Conservation (phyloP, 805 yeast species). For the Starmerella lactis-condensi region DNA sequence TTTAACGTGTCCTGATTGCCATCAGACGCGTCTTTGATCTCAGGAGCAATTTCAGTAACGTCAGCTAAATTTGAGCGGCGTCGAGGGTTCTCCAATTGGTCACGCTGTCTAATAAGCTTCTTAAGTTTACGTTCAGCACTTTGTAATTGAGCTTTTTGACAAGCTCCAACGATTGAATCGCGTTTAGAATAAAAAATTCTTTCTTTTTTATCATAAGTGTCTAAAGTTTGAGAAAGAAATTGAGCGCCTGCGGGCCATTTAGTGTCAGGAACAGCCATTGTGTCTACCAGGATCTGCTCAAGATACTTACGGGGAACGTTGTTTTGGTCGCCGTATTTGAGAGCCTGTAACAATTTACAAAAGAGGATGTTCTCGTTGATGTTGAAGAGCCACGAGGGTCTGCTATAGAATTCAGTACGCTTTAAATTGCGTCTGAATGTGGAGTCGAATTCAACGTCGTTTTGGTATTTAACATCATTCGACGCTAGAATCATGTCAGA, state of each 20-base stretch:
- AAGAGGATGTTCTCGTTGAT: conserved; percentile 14
- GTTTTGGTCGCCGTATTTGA: conserved; percentile 13
- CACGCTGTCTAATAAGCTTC: conserved; percentile 4
- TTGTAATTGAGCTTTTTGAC: conserved; percentile 10
- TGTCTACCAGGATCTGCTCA: conserved; percentile 12
- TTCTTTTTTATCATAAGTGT: conserved; percentile 5
- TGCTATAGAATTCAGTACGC: conserved; percentile 11
- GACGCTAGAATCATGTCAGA: no score
- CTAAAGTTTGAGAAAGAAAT: conserved; percentile 8
- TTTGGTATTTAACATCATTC: no score
- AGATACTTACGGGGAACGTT: conserved; percentile 15
- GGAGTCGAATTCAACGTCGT: no score
- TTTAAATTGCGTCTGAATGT: no score
- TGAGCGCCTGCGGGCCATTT: conserved; percentile 13
- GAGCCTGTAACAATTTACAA: conserved; percentile 10
- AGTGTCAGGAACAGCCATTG: conserved; percentile 11
- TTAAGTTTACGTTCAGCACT: conserved; percentile 5
- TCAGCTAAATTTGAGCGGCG: no score
- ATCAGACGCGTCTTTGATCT: no score
- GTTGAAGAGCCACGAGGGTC: conserved; percentile 14
- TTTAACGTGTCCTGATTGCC: no score
- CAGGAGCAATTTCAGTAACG: no score
- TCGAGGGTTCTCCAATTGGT: conserved; percentile 2
- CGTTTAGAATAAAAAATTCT: conserved; percentile 7
- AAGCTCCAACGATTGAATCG: conserved; percentile 5